Conservation (phyloP, 2,329 filamentous ascomycete species). For the Stemphylium beticola region DNA sequence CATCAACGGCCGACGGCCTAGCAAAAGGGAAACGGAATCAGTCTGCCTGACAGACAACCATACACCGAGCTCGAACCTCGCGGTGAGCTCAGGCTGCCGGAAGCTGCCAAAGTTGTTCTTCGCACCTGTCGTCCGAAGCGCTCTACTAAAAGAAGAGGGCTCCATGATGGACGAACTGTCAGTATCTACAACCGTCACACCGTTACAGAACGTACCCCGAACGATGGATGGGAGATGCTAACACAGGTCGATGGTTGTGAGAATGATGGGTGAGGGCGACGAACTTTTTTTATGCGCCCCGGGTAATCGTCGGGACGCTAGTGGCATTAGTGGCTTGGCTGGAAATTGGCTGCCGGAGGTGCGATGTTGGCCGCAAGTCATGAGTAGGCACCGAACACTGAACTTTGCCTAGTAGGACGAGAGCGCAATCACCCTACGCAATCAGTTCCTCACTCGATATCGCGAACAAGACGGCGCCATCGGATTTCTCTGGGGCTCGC, state of each 20-base stretch:
- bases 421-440: not conserved
- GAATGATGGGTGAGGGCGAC: constrained; percentile 36
- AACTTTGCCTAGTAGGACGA: not conserved
- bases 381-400: not conserved
- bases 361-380: constrained; percentile 10
- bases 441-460: not conserved
- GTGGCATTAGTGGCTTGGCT: constrained; percentile 29
- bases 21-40: constrained; percentile 71
- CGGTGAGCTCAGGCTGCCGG: constrained; percentile 58
- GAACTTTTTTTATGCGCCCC: constrained; percentile 40
- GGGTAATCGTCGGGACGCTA: constrained; percentile 23
- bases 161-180: constrained; percentile 81
- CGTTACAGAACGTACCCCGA: constrained; percentile 38
- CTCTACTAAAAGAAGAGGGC: constrained; percentile 76
- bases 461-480: not conserved
- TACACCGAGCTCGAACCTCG: constrained; percentile 49
- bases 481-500: not conserved
- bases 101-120: constrained; percentile 71
- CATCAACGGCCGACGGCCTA: constrained; percentile 89
- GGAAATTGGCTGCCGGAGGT: constrained; percentile 2
- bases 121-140: constrained; percentile 91
- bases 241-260: constrained; percentile 78
- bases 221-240: constrained; percentile 70
- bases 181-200: constrained; percentile 74
- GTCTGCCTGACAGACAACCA: constrained; percentile 42